Conservation (phyloP, 2,329 filamentous ascomycete species). For the Dactylellina cionopaga region DNA sequence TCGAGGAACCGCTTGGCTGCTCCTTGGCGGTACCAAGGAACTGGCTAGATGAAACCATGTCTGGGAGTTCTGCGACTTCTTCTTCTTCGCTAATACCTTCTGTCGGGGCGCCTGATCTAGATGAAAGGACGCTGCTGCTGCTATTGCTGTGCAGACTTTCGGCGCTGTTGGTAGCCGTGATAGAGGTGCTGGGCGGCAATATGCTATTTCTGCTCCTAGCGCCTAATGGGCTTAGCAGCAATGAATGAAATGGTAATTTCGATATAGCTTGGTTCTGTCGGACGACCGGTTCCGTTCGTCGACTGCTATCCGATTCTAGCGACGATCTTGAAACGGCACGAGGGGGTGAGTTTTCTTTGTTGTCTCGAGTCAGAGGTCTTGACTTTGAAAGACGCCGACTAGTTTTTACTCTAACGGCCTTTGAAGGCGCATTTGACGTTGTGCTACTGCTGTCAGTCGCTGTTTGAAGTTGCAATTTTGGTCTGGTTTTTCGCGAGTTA, state of each 20-base stretch:
- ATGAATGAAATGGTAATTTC: constrained; percentile 35
- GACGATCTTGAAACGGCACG: constrained; percentile 22
- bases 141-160: neutral
- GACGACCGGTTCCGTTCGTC: constrained; percentile 1
- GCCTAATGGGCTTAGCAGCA: constrained; percentile 40
- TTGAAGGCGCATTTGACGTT: constrained; percentile 2
- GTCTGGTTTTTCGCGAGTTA: constrained; percentile 28
- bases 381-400: constrained; percentile 11
- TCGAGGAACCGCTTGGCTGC: constrained; percentile 14
- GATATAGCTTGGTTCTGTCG: constrained; percentile 12
- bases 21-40: constrained; percentile 28
- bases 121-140: constrained; percentile 11
- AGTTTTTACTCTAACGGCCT: neutral
- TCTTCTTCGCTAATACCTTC: constrained; percentile 24
- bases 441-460: neutral
- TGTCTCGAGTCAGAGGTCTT: constrained; percentile 1
- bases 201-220: constrained; percentile 7
- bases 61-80: constrained; percentile 22
- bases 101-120: neutral
- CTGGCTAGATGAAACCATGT: constrained; percentile 38
- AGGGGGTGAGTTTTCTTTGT: constrained; percentile 14
- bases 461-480: constrained; percentile 42
- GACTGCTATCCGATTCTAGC: constrained; percentile 5
- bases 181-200: neutral
- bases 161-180: neutral